phyloP scores from a whole-genome alignment of 2,329 filamentous ascomycete species.

The Aspergillus chevalieri region DNA sequence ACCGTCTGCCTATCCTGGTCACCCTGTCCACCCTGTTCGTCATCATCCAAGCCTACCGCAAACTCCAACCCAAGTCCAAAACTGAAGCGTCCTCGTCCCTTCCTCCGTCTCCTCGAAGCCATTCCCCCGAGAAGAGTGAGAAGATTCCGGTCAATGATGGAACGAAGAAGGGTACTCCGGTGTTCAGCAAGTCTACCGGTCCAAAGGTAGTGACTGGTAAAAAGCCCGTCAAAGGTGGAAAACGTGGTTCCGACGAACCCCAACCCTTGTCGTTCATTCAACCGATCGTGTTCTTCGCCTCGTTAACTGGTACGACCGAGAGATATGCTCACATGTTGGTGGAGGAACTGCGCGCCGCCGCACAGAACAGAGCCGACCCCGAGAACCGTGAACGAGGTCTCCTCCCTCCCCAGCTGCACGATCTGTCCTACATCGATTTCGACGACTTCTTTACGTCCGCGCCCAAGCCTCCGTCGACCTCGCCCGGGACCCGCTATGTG shows the following conservation, averaged over 20 bases:
- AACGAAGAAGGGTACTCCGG: slow-evolving; percentile 1
- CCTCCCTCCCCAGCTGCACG: slow-evolving; percentile 59
- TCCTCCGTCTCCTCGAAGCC: slow-evolving; percentile 25
- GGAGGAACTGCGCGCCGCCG: slow-evolving; percentile 47
- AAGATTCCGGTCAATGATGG: slow-evolving; percentile 2
- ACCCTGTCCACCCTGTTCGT: slow-evolving; percentile 33
- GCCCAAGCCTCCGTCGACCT: slow-evolving; percentile 54
- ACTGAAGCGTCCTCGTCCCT: slow-evolving; percentile 24
- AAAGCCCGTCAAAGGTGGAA: slow-evolving; percentile 23
- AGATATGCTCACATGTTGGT: slow-evolving; percentile 61
- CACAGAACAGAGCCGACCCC: slow-evolving; percentile 19
- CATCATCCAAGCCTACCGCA: slow-evolving; percentile 20
- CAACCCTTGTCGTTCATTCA: slow-evolving; percentile 41
- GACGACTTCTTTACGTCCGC: slow-evolving; percentile 84
- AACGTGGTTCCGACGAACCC: slow-evolving; percentile 13
- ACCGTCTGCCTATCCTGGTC: slow-evolving; percentile 42
- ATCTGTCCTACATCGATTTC: slow-evolving; percentile 80
- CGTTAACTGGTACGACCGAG: slow-evolving; percentile 77
- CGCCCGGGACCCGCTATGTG: slow-evolving; percentile 55
- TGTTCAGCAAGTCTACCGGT: slow-evolving; percentile 14
- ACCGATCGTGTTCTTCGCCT: slow-evolving; percentile 80
- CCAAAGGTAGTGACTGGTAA: slow-evolving; percentile 31
- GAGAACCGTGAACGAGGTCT: slow-evolving; percentile 28
- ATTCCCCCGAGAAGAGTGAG: slow-evolving; percentile 18
- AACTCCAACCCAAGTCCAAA: slow-evolving; percentile 18